These are phyloP conservation scores for Salvia splendens DNA, from an alignment of 257 asterid genomes.

Conservation along the genomic window DNA sequence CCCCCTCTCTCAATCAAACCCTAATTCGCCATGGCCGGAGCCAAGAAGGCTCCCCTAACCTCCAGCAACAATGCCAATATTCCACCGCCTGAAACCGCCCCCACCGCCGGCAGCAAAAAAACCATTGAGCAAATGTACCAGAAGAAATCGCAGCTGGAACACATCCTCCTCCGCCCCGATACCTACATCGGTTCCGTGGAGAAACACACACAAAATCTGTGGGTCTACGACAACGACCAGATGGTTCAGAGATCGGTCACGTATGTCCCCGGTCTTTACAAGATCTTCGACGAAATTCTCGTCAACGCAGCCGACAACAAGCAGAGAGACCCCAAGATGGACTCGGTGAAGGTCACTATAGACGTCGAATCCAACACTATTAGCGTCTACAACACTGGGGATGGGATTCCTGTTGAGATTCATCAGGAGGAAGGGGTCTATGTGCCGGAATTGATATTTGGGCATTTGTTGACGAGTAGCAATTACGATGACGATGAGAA, in stretches of 20 bases:
- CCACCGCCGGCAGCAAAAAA: slow-evolving; percentile 42
- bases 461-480: slow-evolving; percentile 96
- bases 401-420: slow-evolving; percentile 95
- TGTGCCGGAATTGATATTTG: slow-evolving; percentile 95
- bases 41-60: slow-evolving; percentile 56
- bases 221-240: slow-evolving; percentile 67
- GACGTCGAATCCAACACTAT: slow-evolving; percentile 63
- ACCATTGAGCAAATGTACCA: slow-evolving; percentile 93
- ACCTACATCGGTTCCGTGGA: slow-evolving; percentile 94
- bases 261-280: slow-evolving; percentile 89
- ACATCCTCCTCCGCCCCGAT: slow-evolving; percentile 95
- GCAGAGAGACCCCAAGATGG: slow-evolving; percentile 87
- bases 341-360: slow-evolving; percentile 70
- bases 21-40: slow-evolving; percentile 56
- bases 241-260: slow-evolving; percentile 63
- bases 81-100: slow-evolving; percentile 29
- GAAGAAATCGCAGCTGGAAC: slow-evolving; percentile 94
- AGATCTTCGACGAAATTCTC: slow-evolving; percentile 89
- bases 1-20: slow-evolving; percentile 28
- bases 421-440: slow-evolving; percentile 97
- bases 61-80: slow-evolving; percentile 79
- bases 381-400: slow-evolving; percentile 86
- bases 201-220: slow-evolving; percentile 69
- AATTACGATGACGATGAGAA: slow-evolving; percentile 85
- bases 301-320: slow-evolving; percentile 96